Evolutionary conservation across 2,329 filamentous ascomycete genomes (phyloP).

Genomic region (Paecilomyces formosus): DNA sequence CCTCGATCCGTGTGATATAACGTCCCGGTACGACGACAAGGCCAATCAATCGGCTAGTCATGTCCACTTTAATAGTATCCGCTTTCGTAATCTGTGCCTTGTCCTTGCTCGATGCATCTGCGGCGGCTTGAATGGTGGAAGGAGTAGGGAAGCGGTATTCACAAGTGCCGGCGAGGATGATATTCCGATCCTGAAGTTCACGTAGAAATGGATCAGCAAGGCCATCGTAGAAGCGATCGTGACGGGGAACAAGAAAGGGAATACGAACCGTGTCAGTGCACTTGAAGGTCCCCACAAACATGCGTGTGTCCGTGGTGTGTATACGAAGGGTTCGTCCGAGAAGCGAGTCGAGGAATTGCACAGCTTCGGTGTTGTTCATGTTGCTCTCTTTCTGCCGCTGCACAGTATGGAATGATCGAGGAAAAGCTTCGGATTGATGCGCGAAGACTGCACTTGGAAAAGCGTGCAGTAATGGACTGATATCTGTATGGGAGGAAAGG

Average conservation of each 20-base stretch:
- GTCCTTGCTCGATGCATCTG: constrained; percentile 22
- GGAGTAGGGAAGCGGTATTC: constrained; percentile 75
- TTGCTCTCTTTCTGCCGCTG: constrained; percentile 6
- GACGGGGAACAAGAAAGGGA: constrained; percentile 1
- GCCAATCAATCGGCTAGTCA: constrained; percentile 81
- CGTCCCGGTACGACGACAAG: constrained; percentile 82
- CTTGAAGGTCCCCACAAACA: constrained; percentile 87
- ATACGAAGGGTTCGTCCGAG: constrained; percentile 74
- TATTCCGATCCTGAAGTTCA: constrained; percentile 64
- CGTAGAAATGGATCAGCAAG: not conserved
- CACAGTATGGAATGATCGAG: not conserved
- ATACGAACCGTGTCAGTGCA: constrained; percentile 79
- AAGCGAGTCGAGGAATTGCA: constrained; percentile 47
- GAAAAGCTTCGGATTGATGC: too few relatives aligned
- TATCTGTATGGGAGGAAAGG: not conserved
- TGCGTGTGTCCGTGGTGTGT: constrained; percentile 71
- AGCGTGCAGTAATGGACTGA: not conserved
- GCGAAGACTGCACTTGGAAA: not conserved
- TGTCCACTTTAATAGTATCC: constrained; percentile 52
- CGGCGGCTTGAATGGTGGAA: constrained; percentile 37
- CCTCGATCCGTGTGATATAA: constrained; percentile 79
- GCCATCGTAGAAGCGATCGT: not conserved
- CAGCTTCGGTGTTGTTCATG: constrained; percentile 31
- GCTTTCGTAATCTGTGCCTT: constrained; percentile 17
- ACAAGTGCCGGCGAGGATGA: constrained; percentile 77